Evolutionary conservation across 2,329 filamentous ascomycete species (phyloP).

Genomic region (Hypoxylon sp.): DNA sequence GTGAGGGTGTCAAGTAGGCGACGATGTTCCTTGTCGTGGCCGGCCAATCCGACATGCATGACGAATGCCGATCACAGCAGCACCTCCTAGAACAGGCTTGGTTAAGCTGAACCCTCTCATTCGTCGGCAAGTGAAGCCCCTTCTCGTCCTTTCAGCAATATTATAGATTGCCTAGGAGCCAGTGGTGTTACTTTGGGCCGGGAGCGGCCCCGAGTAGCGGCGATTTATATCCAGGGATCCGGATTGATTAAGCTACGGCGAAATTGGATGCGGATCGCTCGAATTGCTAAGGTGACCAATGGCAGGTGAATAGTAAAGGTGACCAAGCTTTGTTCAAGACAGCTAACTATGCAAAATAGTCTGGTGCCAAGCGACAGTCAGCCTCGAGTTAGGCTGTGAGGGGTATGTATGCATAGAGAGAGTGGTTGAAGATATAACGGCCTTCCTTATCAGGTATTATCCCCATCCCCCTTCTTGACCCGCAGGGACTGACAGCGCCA

Average conservation of each 20-base stretch:
- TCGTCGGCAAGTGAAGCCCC: conserved; percentile 17
- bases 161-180: conserved; percentile 17
- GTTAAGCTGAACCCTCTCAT: conserved; percentile 26
- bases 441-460: conserved; percentile 38
- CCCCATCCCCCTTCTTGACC: conserved; percentile 18
- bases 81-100: conserved; percentile 42
- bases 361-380: conserved; percentile 42
- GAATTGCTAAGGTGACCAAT: conserved; percentile 23
- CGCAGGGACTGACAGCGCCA: conserved; percentile 20
- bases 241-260: conserved; percentile 27
- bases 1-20: conserved; percentile 25
- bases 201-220: conserved; percentile 16
- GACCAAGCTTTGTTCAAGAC: conserved; percentile 35
- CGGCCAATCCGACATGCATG: conserved; percentile 38
- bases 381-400: conserved; percentile 30
- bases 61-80: conserved; percentile 41
- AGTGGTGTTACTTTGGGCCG: conserved; percentile 22
- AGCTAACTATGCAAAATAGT: conserved; percentile 22
- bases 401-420: conserved; percentile 12
- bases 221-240: conserved; percentile 22
- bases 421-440: too few relatives aligned
- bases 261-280: conserved; percentile 22
- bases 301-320: conserved; percentile 13
- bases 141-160: conserved; percentile 31
- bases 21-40: conserved; percentile 24